Conservation (phyloP, 257 asterid genomes). For the Salvia miltiorrhiza region DNA sequence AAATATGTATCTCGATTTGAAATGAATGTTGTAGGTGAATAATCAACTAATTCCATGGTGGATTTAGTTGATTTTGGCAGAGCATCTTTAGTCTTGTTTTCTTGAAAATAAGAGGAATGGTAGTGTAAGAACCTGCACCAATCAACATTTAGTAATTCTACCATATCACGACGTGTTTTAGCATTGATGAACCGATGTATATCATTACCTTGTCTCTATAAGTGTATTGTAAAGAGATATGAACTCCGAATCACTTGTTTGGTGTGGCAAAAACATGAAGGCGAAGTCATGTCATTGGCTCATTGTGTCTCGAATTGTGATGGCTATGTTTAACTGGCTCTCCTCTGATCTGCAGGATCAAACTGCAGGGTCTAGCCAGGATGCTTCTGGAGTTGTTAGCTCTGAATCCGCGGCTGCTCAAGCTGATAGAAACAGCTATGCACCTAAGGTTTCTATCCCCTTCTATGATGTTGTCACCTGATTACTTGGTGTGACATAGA, state of each 20-base stretch:
- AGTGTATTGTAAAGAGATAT: not conserved
- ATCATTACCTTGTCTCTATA: not conserved
- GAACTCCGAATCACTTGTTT: not conserved
- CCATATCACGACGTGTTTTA: not conserved
- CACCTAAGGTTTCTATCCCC: conserved; percentile 52
- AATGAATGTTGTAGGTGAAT: not conserved
- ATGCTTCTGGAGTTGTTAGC: conserved; percentile 19
- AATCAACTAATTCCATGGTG: too few species aligned
- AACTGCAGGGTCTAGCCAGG: conserved; percentile 35
- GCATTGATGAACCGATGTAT: not conserved
- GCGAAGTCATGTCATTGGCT: not conserved
- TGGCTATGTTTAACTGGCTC: not conserved
- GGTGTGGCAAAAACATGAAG: not conserved
- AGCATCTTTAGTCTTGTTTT: not conserved
- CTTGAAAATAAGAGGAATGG: not conserved
- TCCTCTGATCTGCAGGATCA: conserved; percentile 44
- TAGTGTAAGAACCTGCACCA: not conserved
- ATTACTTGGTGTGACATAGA: conserved; percentile 4
- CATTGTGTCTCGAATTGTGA: too few species aligned
- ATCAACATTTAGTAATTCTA: not conserved
- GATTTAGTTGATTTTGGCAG: not conserved
- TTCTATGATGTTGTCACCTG: conserved; percentile 10
- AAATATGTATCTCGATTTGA: not conserved
- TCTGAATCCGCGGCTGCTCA: conserved; percentile 26
- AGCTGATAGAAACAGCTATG: conserved; percentile 32